phyloP scores from a whole-genome alignment of 352 stramenopile genomes.

The Globisporangium canariense region DNA sequence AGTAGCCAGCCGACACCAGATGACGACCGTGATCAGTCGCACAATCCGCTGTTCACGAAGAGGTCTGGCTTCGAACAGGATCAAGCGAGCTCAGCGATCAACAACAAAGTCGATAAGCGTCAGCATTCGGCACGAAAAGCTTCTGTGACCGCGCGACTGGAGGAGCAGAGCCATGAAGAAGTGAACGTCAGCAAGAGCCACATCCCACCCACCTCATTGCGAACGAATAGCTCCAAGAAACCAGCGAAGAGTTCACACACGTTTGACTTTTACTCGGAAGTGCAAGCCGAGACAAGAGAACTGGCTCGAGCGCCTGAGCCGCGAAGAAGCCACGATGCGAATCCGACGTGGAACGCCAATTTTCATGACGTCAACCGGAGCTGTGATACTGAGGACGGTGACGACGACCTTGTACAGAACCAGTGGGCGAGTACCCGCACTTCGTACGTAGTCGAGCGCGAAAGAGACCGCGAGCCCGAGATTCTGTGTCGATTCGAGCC shows the following conservation, averaged over 20 bases:
- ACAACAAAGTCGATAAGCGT: neutral
- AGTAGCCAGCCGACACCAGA: neutral
- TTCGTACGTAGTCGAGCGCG: constrained; percentile 1
- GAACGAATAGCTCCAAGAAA: neutral
- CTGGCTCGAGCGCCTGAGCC: no score
- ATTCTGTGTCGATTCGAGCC: no score
- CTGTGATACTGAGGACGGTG: neutral
- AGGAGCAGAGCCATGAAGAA: neutral
- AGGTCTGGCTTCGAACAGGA: neutral
- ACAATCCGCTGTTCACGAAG: neutral
- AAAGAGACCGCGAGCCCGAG: neutral
- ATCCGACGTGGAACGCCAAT: neutral
- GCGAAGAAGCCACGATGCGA: neutral
- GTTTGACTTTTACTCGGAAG: neutral
- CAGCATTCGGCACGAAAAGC: neutral
- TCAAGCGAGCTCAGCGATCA: neutral
- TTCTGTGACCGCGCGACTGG: neutral
- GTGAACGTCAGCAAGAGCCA: neutral
- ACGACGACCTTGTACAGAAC: constrained; percentile 2
- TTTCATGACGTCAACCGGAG: neutral
- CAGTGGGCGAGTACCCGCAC: constrained; percentile 15
- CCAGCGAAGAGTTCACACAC: neutral
- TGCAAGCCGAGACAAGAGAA: neutral
- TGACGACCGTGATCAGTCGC: neutral
- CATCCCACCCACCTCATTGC: no score